Conservation (phyloP, 768 basidiomycete genomes). For the Lanmaoa rubissima region DNA sequence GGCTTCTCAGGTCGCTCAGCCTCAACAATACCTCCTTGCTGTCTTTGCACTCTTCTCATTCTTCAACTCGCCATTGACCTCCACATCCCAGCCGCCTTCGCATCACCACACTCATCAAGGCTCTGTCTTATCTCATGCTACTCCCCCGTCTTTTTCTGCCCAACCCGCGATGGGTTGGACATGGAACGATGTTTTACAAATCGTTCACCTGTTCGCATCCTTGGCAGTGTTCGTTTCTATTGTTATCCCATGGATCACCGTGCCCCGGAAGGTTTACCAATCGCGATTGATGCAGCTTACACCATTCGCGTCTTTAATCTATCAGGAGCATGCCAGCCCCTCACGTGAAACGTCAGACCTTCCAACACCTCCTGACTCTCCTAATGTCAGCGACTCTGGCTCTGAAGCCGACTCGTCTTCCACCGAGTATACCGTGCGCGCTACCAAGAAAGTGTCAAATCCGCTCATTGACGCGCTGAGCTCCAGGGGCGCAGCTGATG, state of each 20-base stretch:
- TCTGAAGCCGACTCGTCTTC: constrained; percentile 32
- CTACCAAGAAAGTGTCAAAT: constrained; percentile 10
- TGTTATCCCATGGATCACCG: constrained; percentile 46
- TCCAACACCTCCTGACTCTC: constrained; percentile 30
- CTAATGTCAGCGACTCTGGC: constrained; percentile 22
- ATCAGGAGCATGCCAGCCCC: constrained; percentile 2
- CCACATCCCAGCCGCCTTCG: constrained; percentile 32
- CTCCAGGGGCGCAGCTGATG: constrained; percentile 36
- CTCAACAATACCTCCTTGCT: constrained; percentile 73
- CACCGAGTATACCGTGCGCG: constrained; percentile 27
- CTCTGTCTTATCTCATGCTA: constrained; percentile 47
- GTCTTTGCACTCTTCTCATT: constrained; percentile 84
- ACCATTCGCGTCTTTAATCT: constrained; percentile 22
- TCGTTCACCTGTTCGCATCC: constrained; percentile 66
- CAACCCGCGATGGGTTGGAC: constrained; percentile 34
- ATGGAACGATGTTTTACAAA: constrained; percentile 55
- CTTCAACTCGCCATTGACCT: constrained; percentile 71
- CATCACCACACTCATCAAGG: constrained; percentile 56
- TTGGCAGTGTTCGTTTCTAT: constrained; percentile 59
- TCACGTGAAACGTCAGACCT: constrained; percentile 15
- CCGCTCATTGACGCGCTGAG: constrained; percentile 32
- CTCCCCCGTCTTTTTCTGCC: constrained; percentile 19
- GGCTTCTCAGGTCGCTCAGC: constrained; percentile 17
- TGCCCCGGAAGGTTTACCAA: constrained; percentile 19
- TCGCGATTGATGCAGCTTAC: constrained; percentile 26